Evolutionary conservation across 306 rosid genomes (phyloP).

Genomic region (Rosa chinensis): DNA sequence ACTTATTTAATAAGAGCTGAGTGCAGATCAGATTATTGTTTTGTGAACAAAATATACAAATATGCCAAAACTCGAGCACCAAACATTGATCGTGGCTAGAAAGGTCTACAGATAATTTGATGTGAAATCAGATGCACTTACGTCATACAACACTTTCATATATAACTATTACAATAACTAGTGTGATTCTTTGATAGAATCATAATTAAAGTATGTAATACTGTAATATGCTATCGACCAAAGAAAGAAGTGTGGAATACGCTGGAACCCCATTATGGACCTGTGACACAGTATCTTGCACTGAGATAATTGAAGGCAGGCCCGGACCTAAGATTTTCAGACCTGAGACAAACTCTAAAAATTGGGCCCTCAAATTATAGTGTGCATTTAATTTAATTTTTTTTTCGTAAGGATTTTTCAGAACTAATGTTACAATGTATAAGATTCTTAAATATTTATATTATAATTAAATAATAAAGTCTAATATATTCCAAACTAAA

Average conservation of each 20-base stretch:
- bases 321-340: too few species aligned
- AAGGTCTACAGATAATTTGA: conserved; percentile 7
- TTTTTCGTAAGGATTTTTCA: too few species aligned
- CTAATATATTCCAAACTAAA: too few species aligned
- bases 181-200: not conserved
- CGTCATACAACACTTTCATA: conserved; percentile 6
- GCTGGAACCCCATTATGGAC: not conserved
- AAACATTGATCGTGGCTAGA: not conserved
- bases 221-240: not conserved
- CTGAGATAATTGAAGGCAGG: not conserved
- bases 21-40: not conserved
- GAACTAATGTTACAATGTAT: too few species aligned
- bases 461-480: too few species aligned
- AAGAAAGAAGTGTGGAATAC: not conserved
- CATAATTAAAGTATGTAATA: not conserved
- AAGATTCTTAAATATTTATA: too few species aligned
- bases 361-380: too few species aligned
- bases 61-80: not conserved
- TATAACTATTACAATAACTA: not conserved
- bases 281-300: not conserved
- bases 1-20: conserved; percentile 5
- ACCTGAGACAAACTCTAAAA: too few species aligned
- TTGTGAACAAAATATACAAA: not conserved
- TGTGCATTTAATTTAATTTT: too few species aligned
- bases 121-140: conserved; percentile 9